phyloP scores from a whole-genome alignment of 495 filamentous ascomycete species.

The Neurospora intermedia region DNA sequence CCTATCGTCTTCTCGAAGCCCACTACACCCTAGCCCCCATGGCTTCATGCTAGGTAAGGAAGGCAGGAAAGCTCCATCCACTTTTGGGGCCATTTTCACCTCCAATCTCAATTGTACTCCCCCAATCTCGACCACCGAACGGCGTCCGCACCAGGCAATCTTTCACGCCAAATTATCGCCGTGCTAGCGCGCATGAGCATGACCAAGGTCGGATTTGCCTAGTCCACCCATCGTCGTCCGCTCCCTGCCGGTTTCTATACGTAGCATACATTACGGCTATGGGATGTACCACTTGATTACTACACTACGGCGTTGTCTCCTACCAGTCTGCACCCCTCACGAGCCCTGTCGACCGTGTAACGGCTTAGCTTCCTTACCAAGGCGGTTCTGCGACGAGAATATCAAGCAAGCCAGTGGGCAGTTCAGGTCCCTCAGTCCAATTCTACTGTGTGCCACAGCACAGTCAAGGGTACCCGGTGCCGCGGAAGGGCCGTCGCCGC shows the following conservation, averaged over 20 bases:
- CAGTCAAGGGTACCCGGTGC: neutral
- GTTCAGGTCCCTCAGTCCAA: neutral
- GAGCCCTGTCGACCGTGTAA: neutral
- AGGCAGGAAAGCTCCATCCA: neutral
- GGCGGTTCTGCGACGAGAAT: constrained; percentile 3
- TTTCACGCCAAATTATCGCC: neutral
- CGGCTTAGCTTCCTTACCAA: neutral
- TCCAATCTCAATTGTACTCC: neutral
- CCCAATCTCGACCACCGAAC: neutral
- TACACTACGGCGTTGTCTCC: neutral
- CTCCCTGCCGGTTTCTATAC: neutral
- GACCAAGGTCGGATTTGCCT: neutral
- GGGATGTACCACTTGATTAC: neutral
- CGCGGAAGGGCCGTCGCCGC: neutral
- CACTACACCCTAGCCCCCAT: constrained; percentile 16
- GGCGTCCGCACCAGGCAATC: neutral
- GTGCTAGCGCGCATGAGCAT: neutral
- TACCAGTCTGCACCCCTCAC: neutral
- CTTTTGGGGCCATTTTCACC: constrained; percentile 3
- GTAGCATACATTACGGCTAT: neutral
- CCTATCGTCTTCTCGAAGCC: constrained; percentile 24
- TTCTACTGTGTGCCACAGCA: neutral
- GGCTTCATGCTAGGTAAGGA: constrained; percentile 20
- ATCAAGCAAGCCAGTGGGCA: neutral
- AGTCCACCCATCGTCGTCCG: neutral